Evolutionary conservation across 176 grass and related monocot species (phyloP), one percentile per base, ranked within the genome.

Genomic region (Saccharum officinarum): DNA sequence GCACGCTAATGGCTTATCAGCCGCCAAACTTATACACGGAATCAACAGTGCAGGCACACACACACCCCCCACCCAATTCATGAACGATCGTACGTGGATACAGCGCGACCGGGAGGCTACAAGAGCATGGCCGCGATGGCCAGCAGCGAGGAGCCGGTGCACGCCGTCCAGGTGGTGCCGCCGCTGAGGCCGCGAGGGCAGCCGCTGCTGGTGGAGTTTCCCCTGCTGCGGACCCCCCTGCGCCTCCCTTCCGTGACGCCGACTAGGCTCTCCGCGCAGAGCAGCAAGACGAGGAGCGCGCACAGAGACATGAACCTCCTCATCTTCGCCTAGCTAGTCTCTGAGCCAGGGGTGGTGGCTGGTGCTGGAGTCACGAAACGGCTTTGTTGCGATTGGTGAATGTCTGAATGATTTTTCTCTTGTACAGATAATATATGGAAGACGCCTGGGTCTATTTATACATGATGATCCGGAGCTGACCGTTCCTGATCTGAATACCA

Each of bases 121-220:
- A 89, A 15, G 38, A 86, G 78, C 78, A 78, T 41, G 73, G 66
- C 78, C 5, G 33, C 71, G 0, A 42, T 65, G 63, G 63, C 78
- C 7, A 89, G 83, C 31, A 89, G 33, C 17, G 71, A 71, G 8
- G 65, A 63, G 25, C 52, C 72, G 22, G 42, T 12, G 65, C 78
- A 90, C 33, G 83, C 41, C 52, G 77, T 28, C 88, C 78, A 90
- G 52, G 5, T 7, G 5, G 78, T 65, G 78, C 78, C 83, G 9
- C 88, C 83, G 78, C 72, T 54, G 40, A 81, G 30, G 77, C 60
- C 42, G n/a, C 49, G 70, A 7, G 60, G 30, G 41, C 69, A 45
- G 82, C 70, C 87, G 71, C 71, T 75, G 8, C 4, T 4, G 67
- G 66, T 38, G 33, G 12, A 6, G 45, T 41, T 79, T 25, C 50